phyloP scores from a whole-genome alignment of 2,329 filamentous ascomycete species.

The Calonectria leucothoes region DNA sequence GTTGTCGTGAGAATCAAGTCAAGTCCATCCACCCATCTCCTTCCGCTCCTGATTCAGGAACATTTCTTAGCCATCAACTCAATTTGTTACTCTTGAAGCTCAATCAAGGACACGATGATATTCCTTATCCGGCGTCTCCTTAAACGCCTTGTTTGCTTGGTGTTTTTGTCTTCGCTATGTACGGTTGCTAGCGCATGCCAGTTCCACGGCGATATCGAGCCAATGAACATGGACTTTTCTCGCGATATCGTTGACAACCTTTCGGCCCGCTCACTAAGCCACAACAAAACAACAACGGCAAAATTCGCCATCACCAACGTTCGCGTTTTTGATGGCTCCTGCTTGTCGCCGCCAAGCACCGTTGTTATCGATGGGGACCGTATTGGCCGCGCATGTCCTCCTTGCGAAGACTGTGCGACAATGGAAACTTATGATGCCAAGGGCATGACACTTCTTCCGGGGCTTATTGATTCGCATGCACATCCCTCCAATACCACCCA shows the following conservation, averaged over 20 bases:
- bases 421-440: slow-evolving; percentile 10
- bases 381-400: neutral
- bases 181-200: neutral
- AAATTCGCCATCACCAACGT: neutral
- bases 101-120: neutral
- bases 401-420: neutral
- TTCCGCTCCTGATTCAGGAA: neutral
- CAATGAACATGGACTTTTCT: neutral
- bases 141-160: neutral
- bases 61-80: neutral
- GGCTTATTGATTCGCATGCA: slow-evolving; percentile 14
- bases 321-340: slow-evolving; percentile 4
- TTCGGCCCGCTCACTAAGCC: neutral
- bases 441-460: slow-evolving; percentile 14
- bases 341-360: neutral
- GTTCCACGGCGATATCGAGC: neutral
- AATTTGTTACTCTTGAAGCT: neutral
- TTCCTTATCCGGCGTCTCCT: neutral
- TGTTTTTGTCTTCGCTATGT: neutral
- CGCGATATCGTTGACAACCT: neutral
- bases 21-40: neutral
- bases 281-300: neutral
- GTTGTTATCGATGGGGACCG: neutral
- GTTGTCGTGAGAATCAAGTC: too few relatives aligned
- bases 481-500: slow-evolving; percentile 1